Evolutionary conservation across 768 basidiomycete species (phyloP).

Genomic region (Leccinum subgranulosum): DNA sequence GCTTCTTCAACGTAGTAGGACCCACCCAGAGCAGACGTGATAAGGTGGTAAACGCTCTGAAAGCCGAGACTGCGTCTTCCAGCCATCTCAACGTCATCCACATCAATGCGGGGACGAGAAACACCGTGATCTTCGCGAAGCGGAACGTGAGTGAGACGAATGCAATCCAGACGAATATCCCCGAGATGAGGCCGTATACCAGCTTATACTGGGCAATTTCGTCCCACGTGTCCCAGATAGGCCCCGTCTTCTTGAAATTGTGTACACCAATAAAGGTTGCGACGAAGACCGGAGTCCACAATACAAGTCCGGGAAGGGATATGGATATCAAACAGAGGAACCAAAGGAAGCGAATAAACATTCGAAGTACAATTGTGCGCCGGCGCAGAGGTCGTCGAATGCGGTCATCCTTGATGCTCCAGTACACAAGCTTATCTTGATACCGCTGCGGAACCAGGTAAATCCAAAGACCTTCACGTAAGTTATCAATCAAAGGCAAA

Average conservation of each 20-base stretch:
- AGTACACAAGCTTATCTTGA: constrained; percentile 64
- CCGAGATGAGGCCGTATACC: constrained; percentile 75
- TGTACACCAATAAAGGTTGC: constrained; percentile 68
- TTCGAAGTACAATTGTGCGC: constrained; percentile 55
- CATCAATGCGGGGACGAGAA: constrained; percentile 72
- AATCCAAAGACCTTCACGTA: not conserved
- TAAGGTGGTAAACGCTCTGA: constrained; percentile 69
- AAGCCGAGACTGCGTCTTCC: constrained; percentile 78
- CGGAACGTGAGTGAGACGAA: constrained; percentile 60
- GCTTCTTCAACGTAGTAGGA: constrained; percentile 47
- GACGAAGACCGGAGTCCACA: constrained; percentile 79
- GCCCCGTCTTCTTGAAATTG: constrained; percentile 78
- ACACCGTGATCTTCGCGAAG: constrained; percentile 51
- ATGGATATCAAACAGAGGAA: constrained; percentile 57
- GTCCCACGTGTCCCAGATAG: constrained; percentile 83
- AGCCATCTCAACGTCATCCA: constrained; percentile 90
- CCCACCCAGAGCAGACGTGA: constrained; percentile 62
- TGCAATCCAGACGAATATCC: constrained; percentile 61
- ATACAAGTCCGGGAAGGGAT: constrained; percentile 71
- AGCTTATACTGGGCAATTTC: constrained; percentile 91
- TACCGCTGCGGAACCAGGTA: constrained; percentile 46
- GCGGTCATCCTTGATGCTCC: constrained; percentile 84
- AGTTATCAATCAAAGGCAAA: not conserved
- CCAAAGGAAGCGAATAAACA: constrained; percentile 65
- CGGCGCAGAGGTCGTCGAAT: constrained; percentile 62